Percentiles rank a stretch among this genome's conserved stretches.
Evolutionary conservation across 768 basidiomycete genomes (phyloP).

Genomic region (Paxillus involutus): DNA sequence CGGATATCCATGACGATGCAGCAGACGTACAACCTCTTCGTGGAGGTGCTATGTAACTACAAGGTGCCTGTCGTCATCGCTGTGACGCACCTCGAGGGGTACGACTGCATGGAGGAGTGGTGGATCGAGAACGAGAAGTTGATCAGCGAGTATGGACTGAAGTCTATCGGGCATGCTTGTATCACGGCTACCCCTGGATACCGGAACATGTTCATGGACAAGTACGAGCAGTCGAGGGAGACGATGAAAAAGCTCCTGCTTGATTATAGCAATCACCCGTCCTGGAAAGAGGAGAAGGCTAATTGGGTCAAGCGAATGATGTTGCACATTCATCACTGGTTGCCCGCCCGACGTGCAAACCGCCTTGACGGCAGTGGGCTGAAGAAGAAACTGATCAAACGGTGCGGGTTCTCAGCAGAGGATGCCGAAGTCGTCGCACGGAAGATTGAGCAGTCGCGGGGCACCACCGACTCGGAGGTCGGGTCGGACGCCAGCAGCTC

Average conservation of each 20-base stretch:
- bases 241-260: constrained; percentile 21
- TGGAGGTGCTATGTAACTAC: constrained; percentile 37
- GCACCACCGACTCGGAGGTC: neutral
- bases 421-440: constrained; percentile 19
- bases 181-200: constrained; percentile 35
- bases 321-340: constrained; percentile 25
- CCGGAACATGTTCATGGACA: constrained; percentile 20
- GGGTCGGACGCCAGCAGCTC: constrained; percentile 11
- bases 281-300: constrained; percentile 26
- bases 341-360: constrained; percentile 15
- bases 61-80: constrained; percentile 31
- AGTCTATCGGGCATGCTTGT: constrained; percentile 38
- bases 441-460: constrained; percentile 17
- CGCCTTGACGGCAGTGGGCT: constrained; percentile 10
- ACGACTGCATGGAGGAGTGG: constrained; percentile 37
- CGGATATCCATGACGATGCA: constrained; percentile 23
- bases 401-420: constrained; percentile 20
- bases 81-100: constrained; percentile 36
- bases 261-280: constrained; percentile 9
- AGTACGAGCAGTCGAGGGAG: constrained; percentile 34
- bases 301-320: constrained; percentile 25
- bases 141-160: constrained; percentile 34
- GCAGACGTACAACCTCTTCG: constrained; percentile 35
- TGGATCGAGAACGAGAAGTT: constrained; percentile 36
- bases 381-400: constrained; percentile 21